Evolutionary conservation across 441 rosid species (phyloP).

Genomic region (Gossypium trilobum): DNA sequence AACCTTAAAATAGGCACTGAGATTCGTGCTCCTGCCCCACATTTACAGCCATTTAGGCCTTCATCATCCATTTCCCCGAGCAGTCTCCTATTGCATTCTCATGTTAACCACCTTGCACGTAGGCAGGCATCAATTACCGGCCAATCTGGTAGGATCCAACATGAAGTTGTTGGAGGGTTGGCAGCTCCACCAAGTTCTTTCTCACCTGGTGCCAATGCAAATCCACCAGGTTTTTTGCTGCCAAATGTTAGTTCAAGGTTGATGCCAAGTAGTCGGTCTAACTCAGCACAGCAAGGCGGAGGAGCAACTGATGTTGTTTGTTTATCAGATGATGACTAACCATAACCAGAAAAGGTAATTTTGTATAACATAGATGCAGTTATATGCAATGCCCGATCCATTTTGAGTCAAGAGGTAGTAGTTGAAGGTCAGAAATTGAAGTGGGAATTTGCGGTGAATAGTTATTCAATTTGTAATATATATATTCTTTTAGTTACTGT

Average conservation of each 20-base stretch:
- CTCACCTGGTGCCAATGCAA: constrained; percentile 16
- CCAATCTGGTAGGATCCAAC: constrained; percentile 15
- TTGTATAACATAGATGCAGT: constrained; percentile 2
- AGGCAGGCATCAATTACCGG: constrained; percentile 14
- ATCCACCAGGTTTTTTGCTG: constrained; percentile 16
- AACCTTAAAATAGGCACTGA: constrained; percentile 40
- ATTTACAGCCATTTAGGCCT: constrained; percentile 47
- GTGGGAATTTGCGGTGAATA: neutral
- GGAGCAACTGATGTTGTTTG: constrained; percentile 37
- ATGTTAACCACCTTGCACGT: constrained; percentile 9
- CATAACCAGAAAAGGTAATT: neutral
- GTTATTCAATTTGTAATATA: neutral
- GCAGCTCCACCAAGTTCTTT: constrained; percentile 9
- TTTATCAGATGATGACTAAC: constrained; percentile 78
- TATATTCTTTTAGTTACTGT: neutral
- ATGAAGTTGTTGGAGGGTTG: constrained; percentile 16
- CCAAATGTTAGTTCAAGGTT: constrained; percentile 6
- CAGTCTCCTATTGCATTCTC: constrained; percentile 15
- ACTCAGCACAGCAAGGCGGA: constrained; percentile 2
- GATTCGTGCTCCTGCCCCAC: constrained; percentile 52
- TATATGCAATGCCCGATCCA: neutral
- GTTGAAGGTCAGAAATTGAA: neutral
- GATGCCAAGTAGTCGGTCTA: constrained; percentile 9
- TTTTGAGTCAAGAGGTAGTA: neutral
- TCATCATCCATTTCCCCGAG: constrained; percentile 23